Evolutionary conservation across 768 basidiomycete genomes (phyloP).

Genomic region (Phylloporus rhodoxanthus): DNA sequence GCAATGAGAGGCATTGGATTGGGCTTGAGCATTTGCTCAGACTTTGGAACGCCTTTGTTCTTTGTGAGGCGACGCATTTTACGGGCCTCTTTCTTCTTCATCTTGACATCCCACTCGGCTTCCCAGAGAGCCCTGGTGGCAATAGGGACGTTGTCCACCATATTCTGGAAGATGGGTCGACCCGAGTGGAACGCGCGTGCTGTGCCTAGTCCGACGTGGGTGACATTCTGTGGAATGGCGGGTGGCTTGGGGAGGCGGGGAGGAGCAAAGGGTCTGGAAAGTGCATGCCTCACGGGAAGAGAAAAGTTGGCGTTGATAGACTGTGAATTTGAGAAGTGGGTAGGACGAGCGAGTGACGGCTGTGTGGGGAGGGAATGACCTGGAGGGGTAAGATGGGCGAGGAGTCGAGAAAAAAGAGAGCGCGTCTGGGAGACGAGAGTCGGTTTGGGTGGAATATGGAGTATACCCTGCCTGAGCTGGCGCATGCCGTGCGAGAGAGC

Average conservation of each 20-base stretch:
- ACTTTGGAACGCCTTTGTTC: constrained; percentile 15
- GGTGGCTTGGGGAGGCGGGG: constrained; percentile 58
- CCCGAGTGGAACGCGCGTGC: constrained; percentile 71
- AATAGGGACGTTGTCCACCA: constrained; percentile 78
- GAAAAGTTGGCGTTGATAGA: constrained; percentile 53
- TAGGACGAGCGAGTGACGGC: constrained; percentile 9
- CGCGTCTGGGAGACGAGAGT: constrained; percentile 43
- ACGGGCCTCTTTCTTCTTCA: constrained; percentile 38
- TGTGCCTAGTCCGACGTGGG: constrained; percentile 70
- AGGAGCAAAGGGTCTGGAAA: constrained; percentile 41
- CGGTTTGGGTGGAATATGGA: background rate
- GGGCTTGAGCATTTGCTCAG: constrained; percentile 28
- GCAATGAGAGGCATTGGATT: constrained; percentile 8
- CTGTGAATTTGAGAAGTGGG: constrained; percentile 21
- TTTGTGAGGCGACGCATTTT: constrained; percentile 21
- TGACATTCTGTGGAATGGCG: constrained; percentile 41
- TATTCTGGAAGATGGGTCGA: constrained; percentile 72
- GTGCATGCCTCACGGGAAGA: constrained; percentile 45
- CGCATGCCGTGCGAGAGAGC: constrained; percentile 23
- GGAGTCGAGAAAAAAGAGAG: constrained; percentile 49
- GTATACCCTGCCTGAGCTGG: constrained; percentile 22
- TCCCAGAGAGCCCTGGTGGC: constrained; percentile 68
- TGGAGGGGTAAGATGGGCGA: constrained; percentile 38
- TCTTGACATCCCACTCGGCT: constrained; percentile 60
- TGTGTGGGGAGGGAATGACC: constrained; percentile 8